These are phyloP conservation scores for Austroboletus olivaceoglutinosus DNA, from an alignment of 1,284 basidiomycete genomes.

Conservation along the genomic window DNA sequence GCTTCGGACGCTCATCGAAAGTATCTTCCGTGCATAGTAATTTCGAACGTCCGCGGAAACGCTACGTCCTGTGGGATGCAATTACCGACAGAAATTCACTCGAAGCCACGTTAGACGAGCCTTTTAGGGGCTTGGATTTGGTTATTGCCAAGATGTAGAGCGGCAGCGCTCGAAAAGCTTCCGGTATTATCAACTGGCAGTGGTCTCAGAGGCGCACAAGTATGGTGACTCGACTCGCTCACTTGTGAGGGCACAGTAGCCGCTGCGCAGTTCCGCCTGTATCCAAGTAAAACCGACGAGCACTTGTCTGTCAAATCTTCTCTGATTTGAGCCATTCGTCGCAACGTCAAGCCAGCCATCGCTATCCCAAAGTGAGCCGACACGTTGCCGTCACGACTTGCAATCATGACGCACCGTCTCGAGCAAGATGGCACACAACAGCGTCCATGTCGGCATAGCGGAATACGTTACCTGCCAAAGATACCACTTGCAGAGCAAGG, in stretches of 20 bases:
- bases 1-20: slow-evolving; percentile 65
- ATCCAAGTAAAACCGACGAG: slow-evolving; percentile 82
- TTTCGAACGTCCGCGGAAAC: slow-evolving; percentile 94
- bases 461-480: slow-evolving; percentile 90
- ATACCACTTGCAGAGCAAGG: slow-evolving; percentile 77
- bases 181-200: slow-evolving; percentile 85
- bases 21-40: slow-evolving; percentile 77
- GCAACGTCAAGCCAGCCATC: slow-evolving; percentile 60
- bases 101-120: slow-evolving; percentile 36
- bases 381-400: not conserved
- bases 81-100: slow-evolving; percentile 8
- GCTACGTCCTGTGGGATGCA: slow-evolving; percentile 58
- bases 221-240: slow-evolving; percentile 2
- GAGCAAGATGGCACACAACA: slow-evolving; percentile 70
- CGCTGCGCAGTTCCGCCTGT: slow-evolving; percentile 88
- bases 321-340: slow-evolving; percentile 74
- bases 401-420: slow-evolving; percentile 61
- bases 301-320: slow-evolving; percentile 86
- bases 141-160: slow-evolving; percentile 82
- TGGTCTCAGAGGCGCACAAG: slow-evolving; percentile 9
- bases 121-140: slow-evolving; percentile 93
- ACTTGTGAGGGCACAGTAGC: slow-evolving; percentile 83
- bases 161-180: slow-evolving; percentile 88
- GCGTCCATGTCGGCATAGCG: slow-evolving; percentile 91
- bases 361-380: slow-evolving; percentile 43